A percentile compares a stretch with the other conserved stretches of the same genome.
These are phyloP conservation scores for Phaeophleospora eucalypticola DNA, from an alignment of 2,329 filamentous ascomycete genomes.

Conservation along the genomic window DNA sequence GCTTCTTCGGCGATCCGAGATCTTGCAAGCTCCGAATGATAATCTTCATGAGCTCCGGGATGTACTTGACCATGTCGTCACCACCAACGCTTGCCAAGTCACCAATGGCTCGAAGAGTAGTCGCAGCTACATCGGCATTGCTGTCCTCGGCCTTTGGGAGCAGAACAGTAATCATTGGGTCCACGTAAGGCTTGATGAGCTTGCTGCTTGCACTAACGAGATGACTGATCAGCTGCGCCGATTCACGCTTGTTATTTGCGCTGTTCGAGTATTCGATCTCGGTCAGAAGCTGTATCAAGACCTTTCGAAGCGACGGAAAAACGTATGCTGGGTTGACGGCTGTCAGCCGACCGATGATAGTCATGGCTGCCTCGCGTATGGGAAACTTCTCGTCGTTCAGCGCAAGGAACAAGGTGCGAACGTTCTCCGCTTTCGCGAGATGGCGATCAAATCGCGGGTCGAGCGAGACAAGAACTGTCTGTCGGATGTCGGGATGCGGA, in stretches of 20 bases:
- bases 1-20: slow-evolving; percentile 82
- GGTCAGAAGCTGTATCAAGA: slow-evolving; percentile 91
- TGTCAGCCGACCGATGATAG: slow-evolving; percentile 90
- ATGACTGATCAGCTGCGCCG: slow-evolving; percentile 84
- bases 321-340: slow-evolving; percentile 93
- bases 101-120: slow-evolving; percentile 90
- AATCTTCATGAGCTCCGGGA: slow-evolving; percentile 87
- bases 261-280: slow-evolving; percentile 96
- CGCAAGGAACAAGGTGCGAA: slow-evolving; percentile 89
- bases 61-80: slow-evolving; percentile 88
- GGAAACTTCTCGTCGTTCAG: slow-evolving; percentile 92
- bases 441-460: slow-evolving; percentile 94
- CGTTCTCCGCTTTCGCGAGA: slow-evolving; percentile 95
- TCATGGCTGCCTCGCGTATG: slow-evolving; percentile 90
- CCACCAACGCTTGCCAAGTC: slow-evolving; percentile 92
- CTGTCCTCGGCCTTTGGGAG: slow-evolving; percentile 84
- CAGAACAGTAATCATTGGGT: slow-evolving; percentile 92
- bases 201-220: slow-evolving; percentile 89
- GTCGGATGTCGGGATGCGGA: slow-evolving; percentile 77
- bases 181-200: slow-evolving; percentile 92
- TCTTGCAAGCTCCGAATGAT: slow-evolving; percentile 93
- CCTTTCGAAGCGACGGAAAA: slow-evolving; percentile 89
- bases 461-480: slow-evolving; percentile 81
- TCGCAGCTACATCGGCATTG: slow-evolving; percentile 84
- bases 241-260: slow-evolving; percentile 91